A percentile compares a stretch with the other conserved stretches of the same genome.
phyloP scores from a whole-genome alignment of 2,329 filamentous ascomycete species.

The Xylariaceae sp. region DNA sequence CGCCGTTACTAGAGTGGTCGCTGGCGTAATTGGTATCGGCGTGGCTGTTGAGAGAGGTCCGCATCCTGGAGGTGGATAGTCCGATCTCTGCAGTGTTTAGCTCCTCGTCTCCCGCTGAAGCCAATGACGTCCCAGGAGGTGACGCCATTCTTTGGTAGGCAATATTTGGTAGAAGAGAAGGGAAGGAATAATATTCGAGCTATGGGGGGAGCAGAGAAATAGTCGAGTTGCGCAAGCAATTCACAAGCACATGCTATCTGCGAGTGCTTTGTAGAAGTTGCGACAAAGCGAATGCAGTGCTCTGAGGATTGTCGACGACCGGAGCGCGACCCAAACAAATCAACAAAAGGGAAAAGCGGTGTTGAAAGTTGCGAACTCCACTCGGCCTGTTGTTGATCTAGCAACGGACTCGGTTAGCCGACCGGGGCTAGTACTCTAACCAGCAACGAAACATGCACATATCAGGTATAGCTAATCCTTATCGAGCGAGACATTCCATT shows the following conservation, averaged over 20 bases:
- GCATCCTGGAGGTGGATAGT: slow-evolving; percentile 13
- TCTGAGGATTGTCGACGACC: neutral
- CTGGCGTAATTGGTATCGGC: neutral
- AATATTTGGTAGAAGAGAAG: neutral
- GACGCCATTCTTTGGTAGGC: slow-evolving; percentile 9
- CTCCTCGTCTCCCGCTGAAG: slow-evolving; percentile 2
- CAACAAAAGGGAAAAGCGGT: neutral
- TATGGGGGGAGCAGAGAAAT: neutral
- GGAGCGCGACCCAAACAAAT: slow-evolving; percentile 6
- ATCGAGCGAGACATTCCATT: neutral
- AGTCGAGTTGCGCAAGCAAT: neutral
- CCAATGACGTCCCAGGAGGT: slow-evolving; percentile 12
- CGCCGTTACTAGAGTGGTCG: neutral
- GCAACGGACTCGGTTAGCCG: neutral
- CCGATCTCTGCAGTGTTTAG: slow-evolving; percentile 7
- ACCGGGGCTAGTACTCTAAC: neutral
- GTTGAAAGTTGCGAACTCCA: neutral
- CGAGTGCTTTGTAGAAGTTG: neutral
- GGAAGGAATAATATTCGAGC: slow-evolving; percentile 4
- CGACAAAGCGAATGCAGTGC: slow-evolving; percentile 4
- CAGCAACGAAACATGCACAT: too few species aligned
- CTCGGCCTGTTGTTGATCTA: neutral
- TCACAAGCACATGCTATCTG: neutral
- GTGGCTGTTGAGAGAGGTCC: slow-evolving; percentile 7
- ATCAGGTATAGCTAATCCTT: too few species aligned